Evolutionary conservation across 768 basidiomycete species (phyloP).

Genomic region (Suillus subalutaceus): DNA sequence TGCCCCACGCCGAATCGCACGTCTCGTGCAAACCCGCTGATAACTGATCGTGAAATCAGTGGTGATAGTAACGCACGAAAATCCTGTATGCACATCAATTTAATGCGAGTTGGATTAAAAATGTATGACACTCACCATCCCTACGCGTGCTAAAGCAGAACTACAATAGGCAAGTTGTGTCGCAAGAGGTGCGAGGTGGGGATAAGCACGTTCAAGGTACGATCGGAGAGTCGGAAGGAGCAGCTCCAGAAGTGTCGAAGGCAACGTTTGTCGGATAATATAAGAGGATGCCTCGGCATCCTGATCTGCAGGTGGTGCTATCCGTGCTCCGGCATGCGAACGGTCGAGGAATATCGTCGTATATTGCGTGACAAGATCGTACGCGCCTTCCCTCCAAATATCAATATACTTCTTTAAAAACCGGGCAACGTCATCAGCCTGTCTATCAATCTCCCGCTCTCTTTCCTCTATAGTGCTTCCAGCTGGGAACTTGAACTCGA

Average conservation of each 20-base stretch:
- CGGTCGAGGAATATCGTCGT: slow-evolving; percentile 87
- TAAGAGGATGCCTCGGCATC: slow-evolving; percentile 9
- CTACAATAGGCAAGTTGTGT: slow-evolving; percentile 96
- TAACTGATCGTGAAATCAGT: slow-evolving; percentile 69
- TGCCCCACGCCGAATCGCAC: slow-evolving; percentile 28
- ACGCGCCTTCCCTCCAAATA: slow-evolving; percentile 88
- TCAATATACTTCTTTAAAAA: slow-evolving; percentile 90
- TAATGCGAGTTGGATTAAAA: neutral
- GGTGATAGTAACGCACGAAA: slow-evolving; percentile 72
- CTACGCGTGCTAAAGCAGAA: slow-evolving; percentile 87
- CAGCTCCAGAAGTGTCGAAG: slow-evolving; percentile 39
- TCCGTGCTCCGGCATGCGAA: slow-evolving; percentile 32
- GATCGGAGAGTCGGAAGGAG: slow-evolving; percentile 69
- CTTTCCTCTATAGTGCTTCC: slow-evolving; percentile 32
- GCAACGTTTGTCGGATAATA: slow-evolving; percentile 33
- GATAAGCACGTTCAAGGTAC: slow-evolving; percentile 63
- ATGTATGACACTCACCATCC: slow-evolving; percentile 52
- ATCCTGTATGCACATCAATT: slow-evolving; percentile 36
- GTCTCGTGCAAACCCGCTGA: slow-evolving; percentile 55
- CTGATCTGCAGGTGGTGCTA: slow-evolving; percentile 26
- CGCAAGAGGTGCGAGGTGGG: slow-evolving; percentile 76
- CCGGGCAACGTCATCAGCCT: slow-evolving; percentile 71
- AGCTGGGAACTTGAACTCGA: slow-evolving; percentile 16
- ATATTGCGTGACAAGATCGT: slow-evolving; percentile 90
- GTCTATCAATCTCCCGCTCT: slow-evolving; percentile 54